Evolutionary conservation across 768 basidiomycete species (phyloP).

Genomic region (Lentinula raphanica): DNA sequence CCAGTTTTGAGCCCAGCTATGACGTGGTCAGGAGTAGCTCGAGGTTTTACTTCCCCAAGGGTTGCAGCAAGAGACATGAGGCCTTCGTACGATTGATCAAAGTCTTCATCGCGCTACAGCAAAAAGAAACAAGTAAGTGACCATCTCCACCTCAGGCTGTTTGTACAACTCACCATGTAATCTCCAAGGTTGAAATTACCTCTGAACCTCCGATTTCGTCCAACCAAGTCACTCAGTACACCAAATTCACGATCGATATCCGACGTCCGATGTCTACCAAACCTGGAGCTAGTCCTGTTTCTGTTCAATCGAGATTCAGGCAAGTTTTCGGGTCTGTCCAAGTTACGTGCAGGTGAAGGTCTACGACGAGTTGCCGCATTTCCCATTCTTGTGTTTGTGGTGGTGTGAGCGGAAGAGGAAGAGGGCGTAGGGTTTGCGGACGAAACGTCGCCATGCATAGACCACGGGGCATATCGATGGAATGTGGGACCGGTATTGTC

Average conservation of each 20-base stretch:
- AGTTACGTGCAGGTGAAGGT: neutral
- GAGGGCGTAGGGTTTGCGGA: neutral
- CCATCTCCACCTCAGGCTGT: neutral
- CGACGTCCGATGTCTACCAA: slow-evolving; percentile 1
- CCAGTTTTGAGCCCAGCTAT: slow-evolving; percentile 56
- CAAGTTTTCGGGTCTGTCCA: neutral
- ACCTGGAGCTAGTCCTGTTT: neutral
- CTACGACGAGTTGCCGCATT: slow-evolving; percentile 1
- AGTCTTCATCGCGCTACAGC: slow-evolving; percentile 68
- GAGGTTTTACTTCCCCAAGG: slow-evolving; percentile 66
- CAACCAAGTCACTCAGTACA: neutral
- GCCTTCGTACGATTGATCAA: slow-evolving; percentile 71
- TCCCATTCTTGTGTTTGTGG: neutral
- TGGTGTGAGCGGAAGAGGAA: neutral
- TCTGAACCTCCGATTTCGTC: slow-evolving; percentile 11
- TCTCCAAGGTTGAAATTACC: slow-evolving; percentile 28
- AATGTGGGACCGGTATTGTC: neutral
- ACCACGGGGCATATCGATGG: slow-evolving; percentile 4
- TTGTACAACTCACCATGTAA: slow-evolving; percentile 46
- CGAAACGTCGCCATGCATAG: neutral
- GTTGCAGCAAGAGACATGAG: slow-evolving; percentile 52
- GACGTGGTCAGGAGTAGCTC: slow-evolving; percentile 56
- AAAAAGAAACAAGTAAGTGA: slow-evolving; percentile 9
- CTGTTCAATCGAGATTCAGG: neutral
- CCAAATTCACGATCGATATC: neutral